Percentiles rank a stretch among this genome's conserved stretches.
These are phyloP conservation scores for Xenoacremonium recifei DNA, from an alignment of 2,329 filamentous ascomycete species.

Conservation along the genomic window DNA sequence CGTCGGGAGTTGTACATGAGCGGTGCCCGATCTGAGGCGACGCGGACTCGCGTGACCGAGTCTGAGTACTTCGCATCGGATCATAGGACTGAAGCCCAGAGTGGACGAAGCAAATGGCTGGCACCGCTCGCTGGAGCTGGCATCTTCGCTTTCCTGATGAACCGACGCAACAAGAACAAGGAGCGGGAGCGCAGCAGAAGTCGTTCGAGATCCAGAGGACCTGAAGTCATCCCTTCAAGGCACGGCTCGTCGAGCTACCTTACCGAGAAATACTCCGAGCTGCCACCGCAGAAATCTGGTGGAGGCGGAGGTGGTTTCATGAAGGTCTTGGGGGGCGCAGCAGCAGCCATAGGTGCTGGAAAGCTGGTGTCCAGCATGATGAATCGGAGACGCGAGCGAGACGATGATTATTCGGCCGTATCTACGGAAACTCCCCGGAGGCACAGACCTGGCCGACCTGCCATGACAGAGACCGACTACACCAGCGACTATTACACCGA, in stretches of 20 bases:
- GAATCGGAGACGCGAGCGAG: conserved; percentile 49
- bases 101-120: conserved; percentile 43
- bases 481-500: conserved; percentile 47
- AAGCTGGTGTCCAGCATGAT: conserved; percentile 60
- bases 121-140: conserved; percentile 54
- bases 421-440: conserved; percentile 59
- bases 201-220: conserved; percentile 39
- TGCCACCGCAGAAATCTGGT: conserved; percentile 32
- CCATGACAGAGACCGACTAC: conserved; percentile 47
- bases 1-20: conserved; percentile 53
- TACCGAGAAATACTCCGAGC: conserved; percentile 65
- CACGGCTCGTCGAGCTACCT: conserved; percentile 57
- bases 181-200: conserved; percentile 40
- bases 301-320: conserved; percentile 55
- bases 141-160: conserved; percentile 44
- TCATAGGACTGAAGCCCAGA: conserved; percentile 30
- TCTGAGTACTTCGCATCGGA: conserved; percentile 39
- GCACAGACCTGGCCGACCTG: conserved; percentile 36
- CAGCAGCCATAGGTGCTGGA: conserved; percentile 61
- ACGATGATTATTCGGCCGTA: conserved; percentile 63
- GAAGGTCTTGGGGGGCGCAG: conserved; percentile 58
- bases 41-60: conserved; percentile 38
- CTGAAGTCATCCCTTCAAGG: conserved; percentile 53
- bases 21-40: conserved; percentile 54
- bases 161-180: conserved; percentile 42